Conservation (phyloP, 169 alveolate genomes). For the Plasmodium knowlesi region DNA sequence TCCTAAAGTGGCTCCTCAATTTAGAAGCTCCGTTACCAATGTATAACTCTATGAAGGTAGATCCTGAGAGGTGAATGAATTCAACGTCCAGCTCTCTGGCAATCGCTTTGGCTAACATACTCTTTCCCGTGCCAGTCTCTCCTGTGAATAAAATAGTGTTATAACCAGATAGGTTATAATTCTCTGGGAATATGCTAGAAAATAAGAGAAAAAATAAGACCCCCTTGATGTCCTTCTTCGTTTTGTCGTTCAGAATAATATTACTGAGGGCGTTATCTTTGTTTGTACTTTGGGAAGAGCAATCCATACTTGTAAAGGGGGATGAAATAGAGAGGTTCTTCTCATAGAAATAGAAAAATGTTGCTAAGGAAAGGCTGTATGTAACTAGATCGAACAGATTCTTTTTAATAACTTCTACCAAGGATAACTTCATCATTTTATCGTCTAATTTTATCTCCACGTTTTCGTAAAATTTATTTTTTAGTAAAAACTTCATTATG, state of each 20-base stretch:
- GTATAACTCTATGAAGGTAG: slow-evolving; percentile 49
- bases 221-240: slow-evolving; percentile 45
- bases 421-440: neutral
- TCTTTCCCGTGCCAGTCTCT: slow-evolving; percentile 70
- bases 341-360: slow-evolving; percentile 37
- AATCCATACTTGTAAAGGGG: neutral
- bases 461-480: slow-evolving; percentile 60
- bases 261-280: slow-evolving; percentile 17
- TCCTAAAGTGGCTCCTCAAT: slow-evolving; percentile 37
- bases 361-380: slow-evolving; percentile 7
- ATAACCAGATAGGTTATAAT: neutral
- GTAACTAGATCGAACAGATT: slow-evolving; percentile 36
- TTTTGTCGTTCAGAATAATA: slow-evolving; percentile 14
- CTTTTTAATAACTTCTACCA: slow-evolving; percentile 10
- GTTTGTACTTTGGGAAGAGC: neutral
- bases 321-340: neutral
- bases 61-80: slow-evolving; percentile 57
- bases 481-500: slow-evolving; percentile 51
- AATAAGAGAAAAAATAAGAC: slow-evolving; percentile 27
- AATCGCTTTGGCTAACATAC: slow-evolving; percentile 40
- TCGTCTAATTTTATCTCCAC: slow-evolving; percentile 45
- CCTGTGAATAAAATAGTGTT: slow-evolving; percentile 51
- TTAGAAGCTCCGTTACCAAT: slow-evolving; percentile 74
- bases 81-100: slow-evolving; percentile 57
- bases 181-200: slow-evolving; percentile 6